These are phyloP conservation scores for Gelatoporia subvermispora DNA, from an alignment of 768 basidiomycete genomes.

Conservation along the genomic window DNA sequence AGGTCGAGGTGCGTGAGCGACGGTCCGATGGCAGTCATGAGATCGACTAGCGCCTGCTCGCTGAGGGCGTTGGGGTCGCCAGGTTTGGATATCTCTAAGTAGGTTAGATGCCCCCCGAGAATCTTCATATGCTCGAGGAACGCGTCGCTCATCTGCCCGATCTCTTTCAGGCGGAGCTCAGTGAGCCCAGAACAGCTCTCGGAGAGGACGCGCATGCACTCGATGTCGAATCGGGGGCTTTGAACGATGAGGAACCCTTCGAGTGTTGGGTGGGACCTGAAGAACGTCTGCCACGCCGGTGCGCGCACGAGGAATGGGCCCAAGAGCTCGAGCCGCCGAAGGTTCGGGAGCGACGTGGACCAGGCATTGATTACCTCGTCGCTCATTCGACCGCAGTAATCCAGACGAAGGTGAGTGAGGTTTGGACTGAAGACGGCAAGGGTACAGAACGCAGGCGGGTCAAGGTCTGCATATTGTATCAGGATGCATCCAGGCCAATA, in stretches of 20 bases:
- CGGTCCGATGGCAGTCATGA: slow-evolving; percentile 52
- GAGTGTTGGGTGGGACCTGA: slow-evolving; percentile 58
- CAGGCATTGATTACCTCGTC: slow-evolving; percentile 55
- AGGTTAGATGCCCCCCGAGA: slow-evolving; percentile 41
- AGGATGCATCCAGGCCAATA: background rate
- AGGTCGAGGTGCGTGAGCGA: slow-evolving; percentile 60
- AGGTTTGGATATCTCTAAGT: slow-evolving; percentile 69
- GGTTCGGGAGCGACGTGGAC: slow-evolving; percentile 54
- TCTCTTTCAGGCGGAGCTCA: slow-evolving; percentile 75
- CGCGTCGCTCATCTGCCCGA: slow-evolving; percentile 64
- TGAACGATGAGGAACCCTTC: slow-evolving; percentile 77
- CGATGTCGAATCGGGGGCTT: slow-evolving; percentile 78
- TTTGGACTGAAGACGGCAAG: slow-evolving; percentile 83
- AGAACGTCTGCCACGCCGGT: slow-evolving; percentile 70
- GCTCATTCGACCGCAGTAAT: slow-evolving; percentile 82
- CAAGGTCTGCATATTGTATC: slow-evolving; percentile 46
- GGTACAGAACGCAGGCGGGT: slow-evolving; percentile 59
- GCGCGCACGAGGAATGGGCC: slow-evolving; percentile 83
- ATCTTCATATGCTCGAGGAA: slow-evolving; percentile 52
- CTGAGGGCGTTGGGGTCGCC: slow-evolving; percentile 39
- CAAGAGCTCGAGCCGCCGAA: slow-evolving; percentile 73
- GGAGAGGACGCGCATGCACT: slow-evolving; percentile 58
- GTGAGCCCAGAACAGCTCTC: slow-evolving; percentile 47
- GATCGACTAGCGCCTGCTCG: slow-evolving; percentile 48
- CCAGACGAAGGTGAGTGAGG: slow-evolving; percentile 71